These are phyloP conservation scores for Silene latifolia DNA, from an alignment of 148 eudicot genomes.

Conservation along the genomic window DNA sequence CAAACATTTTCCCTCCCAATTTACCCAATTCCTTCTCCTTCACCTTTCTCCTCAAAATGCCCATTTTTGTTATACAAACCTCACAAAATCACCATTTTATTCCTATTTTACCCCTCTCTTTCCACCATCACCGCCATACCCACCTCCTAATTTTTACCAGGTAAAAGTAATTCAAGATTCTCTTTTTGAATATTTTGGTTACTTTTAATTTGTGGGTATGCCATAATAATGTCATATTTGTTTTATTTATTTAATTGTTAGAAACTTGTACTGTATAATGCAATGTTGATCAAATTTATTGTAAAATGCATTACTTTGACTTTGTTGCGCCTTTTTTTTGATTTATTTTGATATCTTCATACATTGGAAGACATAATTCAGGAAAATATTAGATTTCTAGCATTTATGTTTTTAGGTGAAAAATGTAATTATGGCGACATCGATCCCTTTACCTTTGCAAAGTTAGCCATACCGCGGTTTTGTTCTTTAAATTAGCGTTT, in stretches of 20 bases:
- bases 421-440: constrained; percentile 66
- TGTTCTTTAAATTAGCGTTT: no score
- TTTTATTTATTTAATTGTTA: neutral
- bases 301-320: neutral
- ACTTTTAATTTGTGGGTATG: neutral
- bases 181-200: neutral
- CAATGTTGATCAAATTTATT: neutral
- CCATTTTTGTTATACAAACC: constrained; percentile 8
- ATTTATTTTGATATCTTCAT: neutral
- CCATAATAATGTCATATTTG: no score
- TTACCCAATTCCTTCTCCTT: neutral
- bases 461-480: no score
- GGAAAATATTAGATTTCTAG: constrained; percentile 7
- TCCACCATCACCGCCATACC: neutral
- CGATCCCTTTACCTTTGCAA: constrained; percentile 49
- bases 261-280: neutral
- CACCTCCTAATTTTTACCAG: neutral
- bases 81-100: neutral
- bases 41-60: neutral
- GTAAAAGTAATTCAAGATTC: neutral
- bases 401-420: constrained; percentile 28
- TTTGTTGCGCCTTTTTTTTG: neutral
- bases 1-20: constrained; percentile 7
- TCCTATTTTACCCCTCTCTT: neutral
- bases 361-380: no score